These are phyloP conservation scores for Arthonia radiata DNA, from an alignment of 495 filamentous ascomycete genomes.

Conservation along the genomic window DNA sequence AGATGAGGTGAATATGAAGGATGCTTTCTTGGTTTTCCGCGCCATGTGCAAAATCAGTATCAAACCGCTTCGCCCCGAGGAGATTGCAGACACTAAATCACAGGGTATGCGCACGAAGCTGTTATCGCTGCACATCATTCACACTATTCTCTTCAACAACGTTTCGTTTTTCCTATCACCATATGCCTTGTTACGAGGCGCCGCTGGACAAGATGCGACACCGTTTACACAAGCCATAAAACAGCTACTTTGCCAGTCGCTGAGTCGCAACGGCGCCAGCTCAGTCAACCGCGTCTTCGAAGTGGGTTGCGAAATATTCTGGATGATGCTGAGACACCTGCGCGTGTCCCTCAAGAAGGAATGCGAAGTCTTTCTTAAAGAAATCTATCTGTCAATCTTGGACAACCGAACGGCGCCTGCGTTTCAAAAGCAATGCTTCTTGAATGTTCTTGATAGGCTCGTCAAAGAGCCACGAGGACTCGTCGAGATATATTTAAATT, in stretches of 20 bases:
- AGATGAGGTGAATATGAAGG: slow-evolving; percentile 87
- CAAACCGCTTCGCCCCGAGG: slow-evolving; percentile 66
- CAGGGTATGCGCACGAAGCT: slow-evolving; percentile 95
- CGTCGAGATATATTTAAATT: slow-evolving; percentile 95
- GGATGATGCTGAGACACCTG: slow-evolving; percentile 86
- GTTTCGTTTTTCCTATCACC: slow-evolving; percentile 70
- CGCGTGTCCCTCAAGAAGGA: slow-evolving; percentile 94
- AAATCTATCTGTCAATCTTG: slow-evolving; percentile 86
- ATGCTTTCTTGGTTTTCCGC: slow-evolving; percentile 89
- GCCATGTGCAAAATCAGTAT: slow-evolving; percentile 95
- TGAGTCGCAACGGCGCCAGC: slow-evolving; percentile 86
- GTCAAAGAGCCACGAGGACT: slow-evolving; percentile 66
- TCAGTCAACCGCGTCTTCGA: slow-evolving; percentile 80
- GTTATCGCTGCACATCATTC: slow-evolving; percentile 79
- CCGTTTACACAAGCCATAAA: slow-evolving; percentile 87
- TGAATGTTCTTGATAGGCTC: slow-evolving; percentile 61
- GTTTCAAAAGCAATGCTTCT: slow-evolving; percentile 78
- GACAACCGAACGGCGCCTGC: slow-evolving; percentile 66
- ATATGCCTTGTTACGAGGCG: slow-evolving; percentile 67
- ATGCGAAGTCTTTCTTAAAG: slow-evolving; percentile 90
- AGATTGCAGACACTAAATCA: slow-evolving; percentile 73
- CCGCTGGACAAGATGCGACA: slow-evolving; percentile 59
- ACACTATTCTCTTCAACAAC: slow-evolving; percentile 82
- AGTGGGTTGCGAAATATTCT: slow-evolving; percentile 91
- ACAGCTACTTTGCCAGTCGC: slow-evolving; percentile 79